A percentile compares a stretch with the other conserved stretches of the same genome.
Evolutionary conservation across 1,284 basidiomycete species (phyloP).

Genomic region (Chondrostereum purpureum): DNA sequence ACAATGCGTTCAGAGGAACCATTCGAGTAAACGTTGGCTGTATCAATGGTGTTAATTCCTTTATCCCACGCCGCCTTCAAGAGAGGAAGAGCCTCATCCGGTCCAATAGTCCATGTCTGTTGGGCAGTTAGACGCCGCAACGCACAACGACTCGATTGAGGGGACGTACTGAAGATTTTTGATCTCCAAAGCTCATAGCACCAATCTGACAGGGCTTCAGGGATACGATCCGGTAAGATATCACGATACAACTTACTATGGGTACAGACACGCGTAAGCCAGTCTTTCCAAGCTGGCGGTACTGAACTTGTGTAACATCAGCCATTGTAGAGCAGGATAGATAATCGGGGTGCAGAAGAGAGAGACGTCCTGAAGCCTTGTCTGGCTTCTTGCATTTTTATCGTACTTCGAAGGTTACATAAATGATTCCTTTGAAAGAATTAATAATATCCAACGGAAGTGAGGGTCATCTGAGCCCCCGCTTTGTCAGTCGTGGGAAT

Average conservation of each 20-base stretch:
- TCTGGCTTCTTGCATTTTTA: too few relatives aligned
- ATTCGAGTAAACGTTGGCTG: slow-evolving; percentile 17
- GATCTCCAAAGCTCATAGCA: slow-evolving; percentile 16
- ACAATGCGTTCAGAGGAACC: slow-evolving; percentile 15
- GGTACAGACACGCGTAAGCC: slow-evolving; percentile 16
- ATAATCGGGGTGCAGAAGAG: too few relatives aligned
- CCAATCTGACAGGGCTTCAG: slow-evolving; percentile 9
- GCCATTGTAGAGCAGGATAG: not conserved
- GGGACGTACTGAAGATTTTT: slow-evolving; percentile 5
- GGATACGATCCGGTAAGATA: not conserved
- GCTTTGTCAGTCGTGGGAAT: too few relatives aligned
- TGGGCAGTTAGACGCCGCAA: not conserved
- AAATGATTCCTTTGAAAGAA: too few relatives aligned
- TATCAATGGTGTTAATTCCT: slow-evolving; percentile 19
- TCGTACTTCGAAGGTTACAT: too few relatives aligned
- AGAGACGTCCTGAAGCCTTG: too few relatives aligned
- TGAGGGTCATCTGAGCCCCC: too few relatives aligned
- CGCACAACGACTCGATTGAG: not conserved
- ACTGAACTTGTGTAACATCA: slow-evolving; percentile 1
- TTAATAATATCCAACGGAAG: too few relatives aligned
- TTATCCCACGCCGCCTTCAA: slow-evolving; percentile 19
- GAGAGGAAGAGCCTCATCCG: slow-evolving; percentile 13
- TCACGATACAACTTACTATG: slow-evolving; percentile 10
- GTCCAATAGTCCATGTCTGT: slow-evolving; percentile 11
- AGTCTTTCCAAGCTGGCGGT: slow-evolving; percentile 13